A percentile compares a stretch with the other conserved stretches of the same genome.
phyloP scores from a whole-genome alignment of 805 yeast genomes.

The Komagataella phaffii region DNA sequence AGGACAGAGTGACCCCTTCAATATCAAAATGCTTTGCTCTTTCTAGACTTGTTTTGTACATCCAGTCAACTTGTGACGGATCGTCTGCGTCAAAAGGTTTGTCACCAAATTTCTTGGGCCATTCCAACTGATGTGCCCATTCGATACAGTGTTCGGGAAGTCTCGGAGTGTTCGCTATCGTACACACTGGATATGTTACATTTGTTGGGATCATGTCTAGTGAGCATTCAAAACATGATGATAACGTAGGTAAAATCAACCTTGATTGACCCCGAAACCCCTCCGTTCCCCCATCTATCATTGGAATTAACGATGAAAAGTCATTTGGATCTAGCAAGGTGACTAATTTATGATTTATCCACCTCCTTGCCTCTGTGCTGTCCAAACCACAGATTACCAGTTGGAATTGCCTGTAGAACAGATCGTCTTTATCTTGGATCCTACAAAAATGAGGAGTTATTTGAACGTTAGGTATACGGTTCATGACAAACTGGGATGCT shows the following conservation, averaged over 20 bases:
- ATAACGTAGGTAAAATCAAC: constrained; percentile 70
- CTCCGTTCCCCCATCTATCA: constrained; percentile 93
- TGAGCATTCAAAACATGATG: constrained; percentile 91
- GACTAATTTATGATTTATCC: constrained; percentile 67
- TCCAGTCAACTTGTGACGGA: constrained; percentile 50
- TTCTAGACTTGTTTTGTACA: constrained; percentile 35
- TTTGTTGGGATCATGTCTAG: constrained; percentile 55
- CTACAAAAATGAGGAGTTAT: constrained; percentile 50
- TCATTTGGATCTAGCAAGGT: constrained; percentile 43
- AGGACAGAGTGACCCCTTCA: constrained; percentile 56
- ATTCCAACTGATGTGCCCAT: constrained; percentile 68
- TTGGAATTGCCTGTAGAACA: constrained; percentile 54
- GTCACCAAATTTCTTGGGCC: constrained; percentile 42
- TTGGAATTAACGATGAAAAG: constrained; percentile 38
- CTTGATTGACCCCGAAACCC: constrained; percentile 89
- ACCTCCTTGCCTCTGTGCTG: constrained; percentile 78
- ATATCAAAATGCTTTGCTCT: constrained; percentile 61
- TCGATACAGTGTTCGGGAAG: constrained; percentile 90
- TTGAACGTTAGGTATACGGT: constrained; percentile 26
- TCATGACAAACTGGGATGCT: constrained; percentile 44
- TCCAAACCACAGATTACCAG: constrained; percentile 82
- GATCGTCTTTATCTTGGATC: constrained; percentile 49
- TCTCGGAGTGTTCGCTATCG: constrained; percentile 90
- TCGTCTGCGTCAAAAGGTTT: constrained; percentile 53
- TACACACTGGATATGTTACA: constrained; percentile 76